These are phyloP conservation scores for Umbelopsis sp. DNA, from an alignment of 371 early-diverging fungal species.

Conservation along the genomic window DNA sequence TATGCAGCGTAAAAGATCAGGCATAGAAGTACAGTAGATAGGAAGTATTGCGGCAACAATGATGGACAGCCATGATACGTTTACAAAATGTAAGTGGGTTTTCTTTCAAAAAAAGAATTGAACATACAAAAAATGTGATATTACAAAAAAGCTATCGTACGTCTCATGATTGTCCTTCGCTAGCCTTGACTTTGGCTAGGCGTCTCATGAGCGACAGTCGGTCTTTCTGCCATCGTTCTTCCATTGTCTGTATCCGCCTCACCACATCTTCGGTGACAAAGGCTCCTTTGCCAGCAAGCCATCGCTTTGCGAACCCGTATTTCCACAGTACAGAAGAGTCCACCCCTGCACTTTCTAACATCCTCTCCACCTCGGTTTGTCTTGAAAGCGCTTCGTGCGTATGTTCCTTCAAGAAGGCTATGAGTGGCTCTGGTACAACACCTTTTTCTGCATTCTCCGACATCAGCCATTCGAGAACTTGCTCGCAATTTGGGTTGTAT, in stretches of 20 bases:
- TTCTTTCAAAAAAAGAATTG: too few species aligned
- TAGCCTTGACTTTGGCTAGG: neutral
- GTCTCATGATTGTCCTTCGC: neutral
- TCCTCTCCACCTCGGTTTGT: conserved; percentile 39
- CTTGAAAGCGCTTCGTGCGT: conserved; percentile 49
- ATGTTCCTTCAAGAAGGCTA: conserved; percentile 41
- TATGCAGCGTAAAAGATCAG: too few species aligned
- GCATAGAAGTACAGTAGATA: too few species aligned
- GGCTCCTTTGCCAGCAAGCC: conserved; percentile 45
- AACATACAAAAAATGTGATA: too few species aligned
- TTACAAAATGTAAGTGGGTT: too few species aligned
- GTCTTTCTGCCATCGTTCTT: conserved; percentile 47
- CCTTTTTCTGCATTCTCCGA: conserved; percentile 19
- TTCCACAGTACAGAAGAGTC: conserved; percentile 51
- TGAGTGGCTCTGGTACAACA: conserved; percentile 22
- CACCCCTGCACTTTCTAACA: conserved; percentile 49
- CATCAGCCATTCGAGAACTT: conserved; percentile 40
- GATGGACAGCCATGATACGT: too few species aligned
- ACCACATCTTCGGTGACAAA: conserved; percentile 50
- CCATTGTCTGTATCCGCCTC: conserved; percentile 46
- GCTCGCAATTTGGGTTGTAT: conserved; percentile 47
- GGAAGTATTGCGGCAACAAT: too few species aligned
- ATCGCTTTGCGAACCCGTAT: conserved; percentile 48
- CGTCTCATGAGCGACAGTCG: conserved; percentile 28
- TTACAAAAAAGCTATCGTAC: neutral